These are phyloP conservation scores for Teratosphaeria epicoccoides DNA, from an alignment of 2,329 filamentous ascomycete species.

Conservation along the genomic window DNA sequence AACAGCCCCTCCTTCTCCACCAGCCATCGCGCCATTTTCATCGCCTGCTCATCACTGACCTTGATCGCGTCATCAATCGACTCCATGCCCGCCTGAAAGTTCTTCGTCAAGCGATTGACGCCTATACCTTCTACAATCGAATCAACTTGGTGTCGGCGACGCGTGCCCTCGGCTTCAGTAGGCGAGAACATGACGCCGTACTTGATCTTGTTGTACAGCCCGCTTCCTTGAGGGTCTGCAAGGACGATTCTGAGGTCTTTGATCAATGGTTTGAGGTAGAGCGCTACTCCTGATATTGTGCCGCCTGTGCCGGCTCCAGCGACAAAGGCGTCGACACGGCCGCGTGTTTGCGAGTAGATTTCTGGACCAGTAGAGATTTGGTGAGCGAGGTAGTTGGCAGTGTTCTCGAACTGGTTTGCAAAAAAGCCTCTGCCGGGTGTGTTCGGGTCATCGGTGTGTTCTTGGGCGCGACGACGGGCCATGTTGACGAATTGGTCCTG, in stretches of 20 bases:
- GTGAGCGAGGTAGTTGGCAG: conserved; percentile 82
- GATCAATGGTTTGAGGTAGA: conserved; percentile 68
- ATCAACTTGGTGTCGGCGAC: conserved; percentile 83
- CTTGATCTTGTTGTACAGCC: conserved; percentile 81
- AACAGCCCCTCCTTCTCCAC: conserved; percentile 95
- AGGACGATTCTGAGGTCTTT: conserved; percentile 60
- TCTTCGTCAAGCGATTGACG: conserved; percentile 85
- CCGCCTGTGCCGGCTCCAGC: conserved; percentile 91
- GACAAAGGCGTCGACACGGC: conserved; percentile 73
- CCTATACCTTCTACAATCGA: conserved; percentile 93
- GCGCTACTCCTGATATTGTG: conserved; percentile 77
- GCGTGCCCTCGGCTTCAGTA: conserved; percentile 82
- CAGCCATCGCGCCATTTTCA: conserved; percentile 89
- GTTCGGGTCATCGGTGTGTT: conserved; percentile 52
- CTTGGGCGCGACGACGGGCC: conserved; percentile 62
- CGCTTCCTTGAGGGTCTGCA: conserved; percentile 88
- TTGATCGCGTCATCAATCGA: conserved; percentile 82
- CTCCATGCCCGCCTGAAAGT: conserved; percentile 79
- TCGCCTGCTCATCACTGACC: conserved; percentile 80
- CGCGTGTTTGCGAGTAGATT: conserved; percentile 68
- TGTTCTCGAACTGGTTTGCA: conserved; percentile 89
- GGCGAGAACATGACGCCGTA: conserved; percentile 92
- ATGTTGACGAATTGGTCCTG: conserved; percentile 90
- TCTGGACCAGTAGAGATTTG: conserved; percentile 76
- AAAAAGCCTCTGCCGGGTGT: conserved; percentile 74